Conservation (phyloP, 305 asterid genomes). For the Salvia sclarea region DNA sequence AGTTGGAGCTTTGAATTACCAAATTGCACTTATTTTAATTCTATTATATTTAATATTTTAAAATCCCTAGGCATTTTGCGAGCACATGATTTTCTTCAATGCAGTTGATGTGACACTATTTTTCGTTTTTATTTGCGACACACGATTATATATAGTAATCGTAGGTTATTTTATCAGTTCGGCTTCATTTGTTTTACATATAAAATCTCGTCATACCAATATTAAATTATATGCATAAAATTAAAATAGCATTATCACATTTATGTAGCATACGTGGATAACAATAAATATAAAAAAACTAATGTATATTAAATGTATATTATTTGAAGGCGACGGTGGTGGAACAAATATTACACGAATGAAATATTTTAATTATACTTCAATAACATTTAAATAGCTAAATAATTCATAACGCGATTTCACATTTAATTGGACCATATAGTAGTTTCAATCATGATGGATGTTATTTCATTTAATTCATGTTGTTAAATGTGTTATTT, state of each 20-base stretch:
- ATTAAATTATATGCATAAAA: no score
- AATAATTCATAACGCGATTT: neutral
- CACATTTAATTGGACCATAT: neutral
- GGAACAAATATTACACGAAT: neutral
- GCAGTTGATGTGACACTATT: slow-evolving; percentile 24
- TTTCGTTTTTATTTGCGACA: neutral
- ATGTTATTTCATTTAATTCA: neutral
- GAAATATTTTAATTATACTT: neutral
- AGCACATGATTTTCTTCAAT: slow-evolving; percentile 29
- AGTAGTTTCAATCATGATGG: neutral
- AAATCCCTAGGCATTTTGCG: slow-evolving; percentile 13
- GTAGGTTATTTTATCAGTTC: neutral
- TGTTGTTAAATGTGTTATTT: neutral
- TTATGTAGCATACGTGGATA: neutral
- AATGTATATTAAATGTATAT: neutral
- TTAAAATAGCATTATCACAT: neutral
- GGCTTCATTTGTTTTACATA: neutral
- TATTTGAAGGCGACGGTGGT: neutral
- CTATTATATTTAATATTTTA: neutral
- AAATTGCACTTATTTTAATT: neutral
- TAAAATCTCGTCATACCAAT: neutral
- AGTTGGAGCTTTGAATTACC: slow-evolving; percentile 10
- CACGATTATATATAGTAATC: neutral
- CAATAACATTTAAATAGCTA: no score
- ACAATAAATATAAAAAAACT: no score